phyloP scores from a whole-genome alignment of 306 rosid genomes.

The Ormosia emarginata region DNA sequence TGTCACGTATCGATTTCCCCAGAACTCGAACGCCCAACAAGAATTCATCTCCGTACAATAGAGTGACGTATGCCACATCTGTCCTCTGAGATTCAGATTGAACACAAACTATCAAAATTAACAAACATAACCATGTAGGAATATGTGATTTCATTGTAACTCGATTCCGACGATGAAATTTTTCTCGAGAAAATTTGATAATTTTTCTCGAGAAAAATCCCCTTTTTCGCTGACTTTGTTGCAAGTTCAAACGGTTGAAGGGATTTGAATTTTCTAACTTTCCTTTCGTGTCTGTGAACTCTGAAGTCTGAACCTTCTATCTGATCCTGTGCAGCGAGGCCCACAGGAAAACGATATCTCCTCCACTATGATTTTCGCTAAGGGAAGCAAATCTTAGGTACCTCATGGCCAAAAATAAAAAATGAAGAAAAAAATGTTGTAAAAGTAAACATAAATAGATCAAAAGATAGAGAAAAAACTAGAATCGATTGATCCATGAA shows the following conservation, averaged over 20 bases:
- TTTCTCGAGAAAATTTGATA: not conserved
- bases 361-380: too few relatives aligned
- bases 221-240: not conserved
- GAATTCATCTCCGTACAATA: constrained; percentile 86
- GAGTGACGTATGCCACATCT: constrained; percentile 73
- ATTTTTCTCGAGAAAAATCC: not conserved
- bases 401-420: too few relatives aligned
- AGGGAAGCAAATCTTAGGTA: too few relatives aligned
- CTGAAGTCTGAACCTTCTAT: too few relatives aligned
- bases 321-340: too few relatives aligned
- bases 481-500: too few relatives aligned
- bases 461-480: too few relatives aligned
- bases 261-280: constrained; percentile 15
- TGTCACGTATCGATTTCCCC: constrained; percentile 79
- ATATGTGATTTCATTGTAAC: constrained; percentile 34
- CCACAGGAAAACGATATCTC: too few relatives aligned
- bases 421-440: too few relatives aligned
- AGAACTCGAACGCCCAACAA: constrained; percentile 86
- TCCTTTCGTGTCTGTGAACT: too few relatives aligned
- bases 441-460: too few relatives aligned
- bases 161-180: not conserved
- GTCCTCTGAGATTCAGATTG: constrained; percentile 40
- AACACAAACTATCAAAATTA: constrained; percentile 26
- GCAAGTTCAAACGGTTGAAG: constrained; percentile 8
- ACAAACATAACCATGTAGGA: constrained; percentile 18